phyloP scores from a whole-genome alignment of 441 rosid genomes.

The Gossypium laxum region DNA sequence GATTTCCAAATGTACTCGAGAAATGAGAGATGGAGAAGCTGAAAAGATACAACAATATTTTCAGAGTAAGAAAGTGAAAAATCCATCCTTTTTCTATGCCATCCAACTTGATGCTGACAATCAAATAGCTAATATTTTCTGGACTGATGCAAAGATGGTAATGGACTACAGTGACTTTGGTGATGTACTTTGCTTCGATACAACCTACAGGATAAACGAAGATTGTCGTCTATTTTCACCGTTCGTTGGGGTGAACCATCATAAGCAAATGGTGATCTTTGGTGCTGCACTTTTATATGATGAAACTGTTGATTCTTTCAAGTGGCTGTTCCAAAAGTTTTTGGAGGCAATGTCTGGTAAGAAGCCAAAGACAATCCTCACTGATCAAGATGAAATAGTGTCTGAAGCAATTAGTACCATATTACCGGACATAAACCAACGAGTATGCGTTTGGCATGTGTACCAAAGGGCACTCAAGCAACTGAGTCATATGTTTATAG shows the following conservation, averaged over 20 bases:
- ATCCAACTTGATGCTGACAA: constrained; percentile 18
- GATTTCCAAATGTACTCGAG: constrained; percentile 16
- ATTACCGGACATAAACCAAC: background rate
- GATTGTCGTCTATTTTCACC: constrained; percentile 1
- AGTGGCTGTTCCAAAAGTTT: constrained; percentile 10
- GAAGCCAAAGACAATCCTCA: constrained; percentile 13
- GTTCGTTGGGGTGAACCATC: constrained; percentile 11
- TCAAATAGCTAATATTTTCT: constrained; percentile 13
- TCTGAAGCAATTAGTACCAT: background rate
- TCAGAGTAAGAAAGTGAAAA: constrained; percentile 20
- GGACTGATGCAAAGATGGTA: constrained; percentile 15
- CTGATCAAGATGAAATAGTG: background rate
- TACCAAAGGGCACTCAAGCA: constrained; percentile 7
- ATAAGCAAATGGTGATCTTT: constrained; percentile 12
- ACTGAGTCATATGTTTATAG: background rate
- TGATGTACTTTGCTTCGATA: constrained; percentile 4
- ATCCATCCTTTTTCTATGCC: constrained; percentile 25
- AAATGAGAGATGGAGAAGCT: constrained; percentile 23
- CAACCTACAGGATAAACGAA: background rate
- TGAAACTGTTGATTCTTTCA: constrained; percentile 9
- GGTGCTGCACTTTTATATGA: constrained; percentile 13
- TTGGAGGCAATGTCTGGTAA: constrained; percentile 11
- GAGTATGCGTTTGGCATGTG: constrained; percentile 11
- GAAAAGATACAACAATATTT: constrained; percentile 24
- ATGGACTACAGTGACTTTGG: constrained; percentile 15